Base-by-base conservation (phyloP, 2,329 filamentous ascomycete genomes). In the Paraconiothyrium brasiliense region DNA sequence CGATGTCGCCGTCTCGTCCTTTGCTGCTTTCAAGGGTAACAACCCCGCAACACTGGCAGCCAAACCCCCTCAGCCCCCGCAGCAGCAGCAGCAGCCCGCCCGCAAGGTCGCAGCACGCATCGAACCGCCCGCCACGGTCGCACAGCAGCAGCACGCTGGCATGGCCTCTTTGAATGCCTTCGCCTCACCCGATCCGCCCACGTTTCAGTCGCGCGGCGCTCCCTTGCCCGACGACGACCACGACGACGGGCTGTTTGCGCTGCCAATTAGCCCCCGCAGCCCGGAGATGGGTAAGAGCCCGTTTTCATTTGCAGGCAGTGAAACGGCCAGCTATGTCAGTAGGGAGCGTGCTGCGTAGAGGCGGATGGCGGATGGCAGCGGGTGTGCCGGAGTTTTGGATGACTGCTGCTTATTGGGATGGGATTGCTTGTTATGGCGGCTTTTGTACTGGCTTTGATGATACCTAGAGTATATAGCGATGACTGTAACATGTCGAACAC, bases 231-330 rank as follows among this genome's bases (percentile, higher is more conserved):
- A 79, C 10, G 79, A 83, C 6, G 87, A 90, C 44, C 86, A 85
- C 0, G 90, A 93, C 67, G 93, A 97, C 61, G 94, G 92, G 44
- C 83, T 97, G 2, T 97, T 97, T 74, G 93, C 93, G 0, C 85
- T 97, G 56, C 93, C 92, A 1, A 88, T 97, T 80, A 94, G 92
- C 71, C 93, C 93, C 1, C 85, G 93, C 54, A 94, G 92, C 71
- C 93, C 93, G 0, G 93, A 96, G 68, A 93, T 95, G 84, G 88
- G 89, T 57, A 92, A 89, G 69, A 94, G 92, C 73, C 93, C 93
- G 0, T 97, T 97, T 73, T 87, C 85, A 3, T 87, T 89, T 74
- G 74, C 70, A 6, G 71, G 67, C 10, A 73, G 67, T 48, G 77
- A 79, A 22, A 77, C 75, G 22, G 67, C 71, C 0, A 77, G 74